Percentiles rank a stretch among this genome's conserved stretches.
These are phyloP conservation scores for Phytopythium kandeliae DNA, from an alignment of 352 stramenopile species.

Conservation along the genomic window DNA sequence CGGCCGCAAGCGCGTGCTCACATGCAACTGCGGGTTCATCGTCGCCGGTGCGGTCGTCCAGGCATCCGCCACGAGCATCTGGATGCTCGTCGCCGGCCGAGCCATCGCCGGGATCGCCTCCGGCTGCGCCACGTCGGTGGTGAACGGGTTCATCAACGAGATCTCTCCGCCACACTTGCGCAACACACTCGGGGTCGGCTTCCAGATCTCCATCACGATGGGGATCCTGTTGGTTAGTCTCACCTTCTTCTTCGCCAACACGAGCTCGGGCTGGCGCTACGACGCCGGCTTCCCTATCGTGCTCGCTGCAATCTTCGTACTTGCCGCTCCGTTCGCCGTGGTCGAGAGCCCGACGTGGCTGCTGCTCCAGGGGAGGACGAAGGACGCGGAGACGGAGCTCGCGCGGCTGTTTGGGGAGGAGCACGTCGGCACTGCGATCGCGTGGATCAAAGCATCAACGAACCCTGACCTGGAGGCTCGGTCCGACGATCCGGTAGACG, in stretches of 20 bases:
- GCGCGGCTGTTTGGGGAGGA: slow-evolving; percentile 22
- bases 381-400: slow-evolving; percentile 21
- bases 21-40: slow-evolving; percentile 28
- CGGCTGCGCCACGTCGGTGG: slow-evolving; percentile 19
- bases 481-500: slow-evolving; percentile 3
- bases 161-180: slow-evolving; percentile 34
- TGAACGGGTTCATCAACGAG: slow-evolving; percentile 31
- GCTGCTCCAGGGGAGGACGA: slow-evolving; percentile 15
- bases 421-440: slow-evolving; percentile 18
- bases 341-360: slow-evolving; percentile 35
- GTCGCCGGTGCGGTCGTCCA: slow-evolving; percentile 23
- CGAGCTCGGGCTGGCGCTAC: slow-evolving; percentile 35
- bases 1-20: slow-evolving; percentile 21
- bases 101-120: slow-evolving; percentile 36
- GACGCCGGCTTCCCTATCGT: slow-evolving; percentile 46
- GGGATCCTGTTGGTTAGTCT: slow-evolving; percentile 34
- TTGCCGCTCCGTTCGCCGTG: slow-evolving; percentile 23
- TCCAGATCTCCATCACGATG: slow-evolving; percentile 43
- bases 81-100: slow-evolving; percentile 24
- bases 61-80: slow-evolving; percentile 17
- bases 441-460: slow-evolving; percentile 15
- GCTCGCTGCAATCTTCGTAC: slow-evolving; percentile 34
- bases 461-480: background rate
- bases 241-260: slow-evolving; percentile 41
- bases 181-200: slow-evolving; percentile 13